These are phyloP conservation scores for Heliamphora exappendiculata DNA, from an alignment of 148 eudicot genomes.

Conservation along the genomic window DNA sequence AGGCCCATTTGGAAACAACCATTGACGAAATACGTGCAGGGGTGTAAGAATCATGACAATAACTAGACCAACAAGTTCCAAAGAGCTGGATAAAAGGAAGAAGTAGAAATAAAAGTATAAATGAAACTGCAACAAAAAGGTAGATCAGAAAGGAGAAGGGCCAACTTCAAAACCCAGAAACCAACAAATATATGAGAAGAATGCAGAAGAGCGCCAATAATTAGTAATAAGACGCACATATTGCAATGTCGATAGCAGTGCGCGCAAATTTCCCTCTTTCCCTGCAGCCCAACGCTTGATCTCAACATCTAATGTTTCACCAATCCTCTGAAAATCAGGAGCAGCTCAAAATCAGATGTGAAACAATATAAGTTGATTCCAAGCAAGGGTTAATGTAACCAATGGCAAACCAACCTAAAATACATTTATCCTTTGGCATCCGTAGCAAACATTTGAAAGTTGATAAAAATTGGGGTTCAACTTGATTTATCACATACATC, in stretches of 20 bases:
- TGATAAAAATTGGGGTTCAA: background rate
- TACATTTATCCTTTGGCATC: background rate
- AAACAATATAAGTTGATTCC: background rate
- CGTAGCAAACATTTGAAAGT: background rate
- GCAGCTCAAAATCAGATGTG: slow-evolving; percentile 13
- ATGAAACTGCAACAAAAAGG: background rate
- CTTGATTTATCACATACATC: background rate
- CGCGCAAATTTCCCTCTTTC: slow-evolving; percentile 71
- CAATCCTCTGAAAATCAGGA: slow-evolving; percentile 41
- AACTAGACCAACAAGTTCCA: slow-evolving; percentile 5
- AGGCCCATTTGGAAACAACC: background rate
- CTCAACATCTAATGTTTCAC: slow-evolving; percentile 53
- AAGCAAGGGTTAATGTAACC: background rate
- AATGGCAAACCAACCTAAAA: background rate
- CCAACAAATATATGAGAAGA: background rate
- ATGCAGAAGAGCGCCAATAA: background rate
- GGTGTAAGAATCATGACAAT: background rate
- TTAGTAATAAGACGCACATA: slow-evolving; percentile 37
- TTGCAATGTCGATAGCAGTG: slow-evolving; percentile 64
- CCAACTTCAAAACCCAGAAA: background rate
- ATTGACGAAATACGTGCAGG: background rate
- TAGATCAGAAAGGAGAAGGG: background rate
- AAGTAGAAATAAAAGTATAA: no score
- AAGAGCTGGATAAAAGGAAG: background rate
- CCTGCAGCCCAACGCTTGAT: slow-evolving; percentile 71